Percentiles rank a stretch among this genome's conserved stretches.
phyloP scores from a whole-genome alignment of 495 filamentous ascomycete genomes.

The Xylaria sp. region DNA sequence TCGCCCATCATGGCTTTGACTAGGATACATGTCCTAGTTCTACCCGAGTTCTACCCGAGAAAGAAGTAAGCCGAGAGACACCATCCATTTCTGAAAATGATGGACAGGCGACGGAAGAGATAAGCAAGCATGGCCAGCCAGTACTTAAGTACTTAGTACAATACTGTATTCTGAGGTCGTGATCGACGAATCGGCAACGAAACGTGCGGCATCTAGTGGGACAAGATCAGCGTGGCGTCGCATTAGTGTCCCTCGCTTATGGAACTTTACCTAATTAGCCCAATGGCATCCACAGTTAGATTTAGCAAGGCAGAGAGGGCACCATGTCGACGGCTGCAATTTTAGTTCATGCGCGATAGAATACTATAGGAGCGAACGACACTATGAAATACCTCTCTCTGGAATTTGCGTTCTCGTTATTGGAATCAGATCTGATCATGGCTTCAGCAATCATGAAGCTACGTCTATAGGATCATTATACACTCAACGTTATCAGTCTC shows the following conservation, averaged over 20 bases:
- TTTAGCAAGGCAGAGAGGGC: constrained; percentile 23
- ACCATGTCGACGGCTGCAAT: not conserved
- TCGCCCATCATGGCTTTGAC: not conserved
- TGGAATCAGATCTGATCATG: not conserved
- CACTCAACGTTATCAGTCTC: not conserved
- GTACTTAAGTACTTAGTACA: too few relatives aligned
- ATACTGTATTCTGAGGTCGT: constrained; percentile 27
- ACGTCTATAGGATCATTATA: not conserved
- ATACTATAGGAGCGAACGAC: not conserved
- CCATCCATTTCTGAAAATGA: constrained; percentile 8
- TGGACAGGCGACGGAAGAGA: constrained; percentile 13
- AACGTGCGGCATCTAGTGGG: constrained; percentile 35
- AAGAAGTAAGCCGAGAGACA: constrained; percentile 6
- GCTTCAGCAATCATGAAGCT: not conserved
- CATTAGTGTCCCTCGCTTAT: constrained; percentile 44
- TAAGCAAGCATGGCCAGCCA: constrained; percentile 17
- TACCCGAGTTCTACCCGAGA: constrained; percentile 2
- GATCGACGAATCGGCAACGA: constrained; percentile 40
- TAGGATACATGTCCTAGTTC: constrained; percentile 1
- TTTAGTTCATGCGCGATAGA: not conserved
- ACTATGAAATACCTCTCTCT: not conserved
- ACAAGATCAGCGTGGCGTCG: constrained; percentile 41
- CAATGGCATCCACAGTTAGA: not conserved
- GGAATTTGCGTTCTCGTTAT: not conserved
- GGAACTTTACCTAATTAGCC: constrained; percentile 32